phyloP scores from a whole-genome alignment of 257 asterid genomes.

The Capsicum rhomboideum region DNA sequence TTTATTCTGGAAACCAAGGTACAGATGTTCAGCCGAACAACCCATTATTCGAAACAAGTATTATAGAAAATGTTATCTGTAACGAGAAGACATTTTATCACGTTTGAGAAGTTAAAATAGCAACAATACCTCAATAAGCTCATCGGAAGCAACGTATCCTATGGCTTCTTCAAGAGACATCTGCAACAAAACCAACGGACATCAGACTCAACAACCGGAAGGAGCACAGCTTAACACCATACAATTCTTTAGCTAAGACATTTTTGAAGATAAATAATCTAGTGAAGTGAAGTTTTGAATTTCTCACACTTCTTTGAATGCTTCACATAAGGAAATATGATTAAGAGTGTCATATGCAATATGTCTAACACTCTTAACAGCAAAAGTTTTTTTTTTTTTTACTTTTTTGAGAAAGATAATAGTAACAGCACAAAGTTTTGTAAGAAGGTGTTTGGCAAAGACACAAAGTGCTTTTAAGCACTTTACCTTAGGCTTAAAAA shows the following conservation, averaged over 20 bases:
- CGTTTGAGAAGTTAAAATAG: neutral
- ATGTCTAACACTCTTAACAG: neutral
- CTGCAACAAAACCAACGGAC: slow-evolving; percentile 31
- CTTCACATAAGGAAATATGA: neutral
- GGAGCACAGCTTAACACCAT: neutral
- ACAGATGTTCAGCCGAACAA: neutral
- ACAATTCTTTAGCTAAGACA: neutral
- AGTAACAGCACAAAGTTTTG: neutral
- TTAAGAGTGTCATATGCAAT: neutral
- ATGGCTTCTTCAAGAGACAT: slow-evolving; percentile 94
- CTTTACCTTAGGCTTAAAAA: too few species aligned
- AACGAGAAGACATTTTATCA: neutral
- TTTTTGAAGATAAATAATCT: neutral
- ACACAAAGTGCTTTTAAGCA: too few species aligned
- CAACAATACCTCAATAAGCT: slow-evolving; percentile 80
- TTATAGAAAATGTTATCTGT: neutral
- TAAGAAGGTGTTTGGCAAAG: too few species aligned
- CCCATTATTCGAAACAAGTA: neutral
- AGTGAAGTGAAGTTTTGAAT: neutral
- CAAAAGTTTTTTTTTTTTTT: neutral
- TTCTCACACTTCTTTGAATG: neutral
- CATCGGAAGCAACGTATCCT: slow-evolving; percentile 93
- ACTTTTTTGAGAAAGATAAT: neutral
- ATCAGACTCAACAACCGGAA: neutral
- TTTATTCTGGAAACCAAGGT: too few species aligned